Base-by-base conservation (phyloP, 352 stramenopile genomes). In the Phytophthora multivora region DNA sequence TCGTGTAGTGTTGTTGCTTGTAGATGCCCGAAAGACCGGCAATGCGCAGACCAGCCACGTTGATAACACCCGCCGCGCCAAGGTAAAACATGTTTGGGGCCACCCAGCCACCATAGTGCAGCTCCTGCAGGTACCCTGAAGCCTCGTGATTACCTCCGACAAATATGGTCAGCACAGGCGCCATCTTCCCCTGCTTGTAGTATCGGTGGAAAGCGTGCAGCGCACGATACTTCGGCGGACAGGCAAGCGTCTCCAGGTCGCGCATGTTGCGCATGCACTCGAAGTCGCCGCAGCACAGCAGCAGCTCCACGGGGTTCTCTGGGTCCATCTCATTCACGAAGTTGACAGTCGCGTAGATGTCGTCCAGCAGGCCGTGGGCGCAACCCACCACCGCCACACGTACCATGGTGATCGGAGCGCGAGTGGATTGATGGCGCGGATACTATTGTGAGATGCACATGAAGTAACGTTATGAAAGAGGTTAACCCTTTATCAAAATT, bases 81-180 rank as follows among this genome's bases (percentile, higher is more conserved):
- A 99, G 57, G 69, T 98, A 99, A 77, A 99, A 99, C 49, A 99
- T 99, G 59, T 99, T 98, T 9, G 97, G 97, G 21, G 98, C 98
- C 13, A 99, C 93, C 93, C 95, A 99, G 10, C 98, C 98, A 21
- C 98, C 98, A 69, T 99, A 99, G 63, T 97, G 90, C 30, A 99
- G 81, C 65, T 99, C 97, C 62, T 98, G 88, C 15, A 99, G 76
- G 47, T 98, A 97, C 56, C 97, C 98, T 9, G 94, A 98, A 13
- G 97, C 96, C 73, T 99, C 98, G 73, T 99, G 98, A 85, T 99
- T 99, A 21, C 98, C 98, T 26, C 97, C 97, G 28, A 99, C 91
- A 70, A 99, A 98, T 13, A 99, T 77, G 3, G 97, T 99, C 30
- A 98, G 77, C 51, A 99, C 90, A 4, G 97, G 96, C 38, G 96